A percentile compares a stretch with the other conserved stretches of the same genome.
Conservation (phyloP, 2,329 filamentous ascomycete species). For the Chaetomiaceae sp. region DNA sequence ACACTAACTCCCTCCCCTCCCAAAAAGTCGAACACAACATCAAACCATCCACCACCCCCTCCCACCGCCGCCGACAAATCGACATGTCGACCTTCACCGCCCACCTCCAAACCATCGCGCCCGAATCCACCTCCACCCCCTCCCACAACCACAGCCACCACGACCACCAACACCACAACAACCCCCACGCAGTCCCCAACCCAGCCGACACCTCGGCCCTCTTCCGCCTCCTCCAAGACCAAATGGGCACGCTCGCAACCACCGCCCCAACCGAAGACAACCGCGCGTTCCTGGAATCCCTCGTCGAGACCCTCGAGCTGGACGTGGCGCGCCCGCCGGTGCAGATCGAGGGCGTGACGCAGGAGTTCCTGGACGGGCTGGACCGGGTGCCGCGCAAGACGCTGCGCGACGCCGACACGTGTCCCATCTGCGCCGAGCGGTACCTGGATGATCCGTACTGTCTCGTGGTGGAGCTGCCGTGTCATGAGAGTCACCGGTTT, state of each 20-base stretch:
- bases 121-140: constrained; percentile 18
- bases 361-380: constrained; percentile 55
- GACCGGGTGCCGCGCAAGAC: constrained; percentile 52
- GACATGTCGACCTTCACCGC: constrained; percentile 62
- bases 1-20: background rate
- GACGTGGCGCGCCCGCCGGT: constrained; percentile 50
- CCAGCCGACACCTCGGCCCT: constrained; percentile 54
- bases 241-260: constrained; percentile 47
- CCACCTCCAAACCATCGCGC: constrained; percentile 50
- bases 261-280: constrained; percentile 47
- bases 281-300: constrained; percentile 44
- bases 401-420: constrained; percentile 48
- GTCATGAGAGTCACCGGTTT: constrained; percentile 53
- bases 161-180: constrained; percentile 34
- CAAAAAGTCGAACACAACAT: constrained; percentile 64
- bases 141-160: background rate
- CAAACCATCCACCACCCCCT: constrained; percentile 37
- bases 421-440: constrained; percentile 58
- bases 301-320: constrained; percentile 44
- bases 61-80: constrained; percentile 47
- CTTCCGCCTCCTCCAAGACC: constrained; percentile 56
- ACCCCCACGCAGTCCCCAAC: constrained; percentile 55
- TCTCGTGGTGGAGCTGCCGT: constrained; percentile 61
- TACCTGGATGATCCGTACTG: constrained; percentile 59
- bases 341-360: constrained; percentile 49